phyloP scores from a whole-genome alignment of 1,139 yeast genomes.

The Candida sanyaensis region DNA sequence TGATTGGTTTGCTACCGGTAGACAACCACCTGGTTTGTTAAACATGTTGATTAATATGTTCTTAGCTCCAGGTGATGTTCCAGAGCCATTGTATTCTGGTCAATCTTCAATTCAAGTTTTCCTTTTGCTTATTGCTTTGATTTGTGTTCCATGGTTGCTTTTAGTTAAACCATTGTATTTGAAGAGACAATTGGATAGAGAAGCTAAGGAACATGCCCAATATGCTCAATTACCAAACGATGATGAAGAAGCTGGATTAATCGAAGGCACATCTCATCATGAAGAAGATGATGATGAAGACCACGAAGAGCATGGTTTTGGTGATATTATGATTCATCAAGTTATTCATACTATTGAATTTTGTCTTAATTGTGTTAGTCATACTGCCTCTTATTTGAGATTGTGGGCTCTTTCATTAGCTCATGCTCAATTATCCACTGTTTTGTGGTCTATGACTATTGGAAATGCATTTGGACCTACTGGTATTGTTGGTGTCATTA shows the following conservation, averaged over 20 bases:
- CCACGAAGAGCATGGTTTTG: constrained; percentile 61
- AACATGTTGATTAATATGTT: constrained; percentile 85
- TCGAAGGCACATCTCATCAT: constrained; percentile 28
- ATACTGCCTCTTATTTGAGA: constrained; percentile 76
- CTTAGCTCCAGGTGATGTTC: constrained; percentile 72
- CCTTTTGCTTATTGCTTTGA: constrained; percentile 58
- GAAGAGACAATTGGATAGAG: constrained; percentile 44
- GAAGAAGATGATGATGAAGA: constrained; percentile 52
- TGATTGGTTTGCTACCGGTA: constrained; percentile 68
- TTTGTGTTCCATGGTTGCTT: constrained; percentile 78
- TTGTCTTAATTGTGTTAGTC: constrained; percentile 76
- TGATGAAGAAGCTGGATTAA: constrained; percentile 24
- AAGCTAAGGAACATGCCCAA: constrained; percentile 35
- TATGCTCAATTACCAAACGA: constrained; percentile 24
- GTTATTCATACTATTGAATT: constrained; percentile 80
- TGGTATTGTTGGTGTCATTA: constrained; percentile 50
- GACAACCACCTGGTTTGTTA: constrained; percentile 78
- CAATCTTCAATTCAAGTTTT: constrained; percentile 65
- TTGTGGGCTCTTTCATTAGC: constrained; percentile 81
- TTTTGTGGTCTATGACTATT: constrained; percentile 79
- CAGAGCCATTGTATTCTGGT: constrained; percentile 63
- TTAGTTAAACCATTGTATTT: constrained; percentile 63
- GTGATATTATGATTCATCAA: constrained; percentile 78
- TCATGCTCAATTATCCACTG: constrained; percentile 75
- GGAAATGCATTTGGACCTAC: constrained; percentile 54